phyloP scores from a whole-genome alignment of 1,284 basidiomycete species.

The Tilletia walkeri region DNA sequence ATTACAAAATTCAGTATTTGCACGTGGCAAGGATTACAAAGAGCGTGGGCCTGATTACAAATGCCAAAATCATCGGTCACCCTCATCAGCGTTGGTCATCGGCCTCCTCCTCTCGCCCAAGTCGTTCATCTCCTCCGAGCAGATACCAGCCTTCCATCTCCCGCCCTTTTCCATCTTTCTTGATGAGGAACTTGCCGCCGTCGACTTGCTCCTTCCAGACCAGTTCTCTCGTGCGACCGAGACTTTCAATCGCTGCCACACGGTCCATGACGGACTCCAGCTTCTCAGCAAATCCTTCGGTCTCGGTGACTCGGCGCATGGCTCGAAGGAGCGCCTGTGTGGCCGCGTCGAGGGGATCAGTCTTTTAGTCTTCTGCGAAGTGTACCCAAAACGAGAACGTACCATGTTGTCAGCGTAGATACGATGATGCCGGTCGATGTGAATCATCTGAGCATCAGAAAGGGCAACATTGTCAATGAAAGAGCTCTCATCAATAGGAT shows the following conservation, averaged over 20 bases:
- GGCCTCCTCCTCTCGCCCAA: conserved; percentile 37
- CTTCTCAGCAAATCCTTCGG: conserved; percentile 38
- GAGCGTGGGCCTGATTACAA: too few species aligned
- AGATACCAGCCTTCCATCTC: conserved; percentile 46
- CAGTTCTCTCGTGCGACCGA: conserved; percentile 41
- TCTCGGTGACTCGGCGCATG: conserved; percentile 39
- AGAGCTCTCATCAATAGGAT: neutral
- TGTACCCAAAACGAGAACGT: too few species aligned
- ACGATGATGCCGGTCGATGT: conserved; percentile 47
- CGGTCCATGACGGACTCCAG: conserved; percentile 51
- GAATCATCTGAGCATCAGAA: conserved; percentile 27
- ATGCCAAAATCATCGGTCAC: too few species aligned
- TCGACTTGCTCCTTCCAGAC: conserved; percentile 51
- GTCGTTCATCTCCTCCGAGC: conserved; percentile 46
- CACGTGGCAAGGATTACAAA: too few species aligned
- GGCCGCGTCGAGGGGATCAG: too few species aligned
- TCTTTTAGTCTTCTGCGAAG: too few species aligned
- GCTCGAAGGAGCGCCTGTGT: conserved; percentile 37
- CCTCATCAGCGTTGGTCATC: conserved; percentile 5
- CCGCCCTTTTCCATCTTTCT: conserved; percentile 40
- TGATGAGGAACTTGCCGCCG: conserved; percentile 42
- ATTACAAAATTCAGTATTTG: too few species aligned
- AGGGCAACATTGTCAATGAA: neutral
- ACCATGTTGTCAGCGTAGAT: conserved; percentile 46
- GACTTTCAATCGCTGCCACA: conserved; percentile 45